Evolutionary conservation across 129 eudicot species (phyloP), one percentile per base, ranked within the genome.

Genomic region (Lonicera japonica): DNA sequence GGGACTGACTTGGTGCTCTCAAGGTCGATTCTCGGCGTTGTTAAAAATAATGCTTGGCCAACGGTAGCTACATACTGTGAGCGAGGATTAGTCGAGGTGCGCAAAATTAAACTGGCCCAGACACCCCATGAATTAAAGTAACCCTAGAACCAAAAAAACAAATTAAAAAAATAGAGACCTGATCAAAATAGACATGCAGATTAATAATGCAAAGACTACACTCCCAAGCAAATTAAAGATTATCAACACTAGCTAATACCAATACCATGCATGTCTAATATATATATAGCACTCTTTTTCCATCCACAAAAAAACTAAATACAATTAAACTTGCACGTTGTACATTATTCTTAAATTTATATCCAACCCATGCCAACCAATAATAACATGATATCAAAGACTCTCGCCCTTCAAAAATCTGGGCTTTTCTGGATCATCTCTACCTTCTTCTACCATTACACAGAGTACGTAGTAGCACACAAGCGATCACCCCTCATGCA

Each of bases 351-450:
- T 65, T n/a, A n/a, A n/a, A n/a, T n/a, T 55, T 74, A 71, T 70
- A 63, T 57, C 60, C 64, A 64, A 68, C 47, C 78, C 79, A n/a
- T n/a, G n/a, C n/a, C n/a, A 70, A 70, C 76, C 68, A 72, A 72
- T 70, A 60, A 71, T 65, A 64, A 60, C 63, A 24, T 59, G 52
- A 58, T 11, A 58, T 58, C 43, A 14, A 43, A 43, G 65, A 41
- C 24, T 48, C 46, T 43, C 16, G 23, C 67, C 67, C 73, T 56
- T 60, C 58, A 72, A 73, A 75, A 72, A 61, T 60, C 70, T 36
- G 56, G 79, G 80, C 73, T 36, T 59, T 63, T 25, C 24, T 58
- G 54, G 60, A 48, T 59, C 56, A 48, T 68, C 77, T 66, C 63
- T n/a, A n/a, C n/a, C n/a, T 63, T 68, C 78, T 51, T 66, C 63